Evolutionary conservation across 192 early-diverging fungal genomes (phyloP).

Genomic region (Backusella tarrabulga): DNA sequence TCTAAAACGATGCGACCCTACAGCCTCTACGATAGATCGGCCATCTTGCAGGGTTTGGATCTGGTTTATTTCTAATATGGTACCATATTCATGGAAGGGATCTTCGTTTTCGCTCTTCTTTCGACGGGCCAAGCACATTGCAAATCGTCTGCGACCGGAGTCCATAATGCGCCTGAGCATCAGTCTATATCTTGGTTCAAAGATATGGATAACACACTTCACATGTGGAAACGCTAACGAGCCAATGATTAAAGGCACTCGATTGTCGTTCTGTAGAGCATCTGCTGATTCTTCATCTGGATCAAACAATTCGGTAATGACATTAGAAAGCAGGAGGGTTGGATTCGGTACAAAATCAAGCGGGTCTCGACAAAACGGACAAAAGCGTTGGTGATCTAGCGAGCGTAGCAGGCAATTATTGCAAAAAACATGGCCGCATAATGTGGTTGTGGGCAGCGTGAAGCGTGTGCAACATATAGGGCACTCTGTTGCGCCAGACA

Average conservation of each 20-base stretch:
- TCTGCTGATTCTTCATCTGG: conserved; percentile 1
- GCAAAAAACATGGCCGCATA: conserved; percentile 68
- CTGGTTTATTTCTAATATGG: conserved; percentile 46
- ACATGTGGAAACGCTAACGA: conserved; percentile 52
- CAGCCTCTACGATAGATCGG: conserved; percentile 47
- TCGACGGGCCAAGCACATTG: background rate
- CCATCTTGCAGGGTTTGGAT: conserved; percentile 44
- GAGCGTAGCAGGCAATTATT: conserved; percentile 54
- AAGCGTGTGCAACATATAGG: conserved; percentile 54
- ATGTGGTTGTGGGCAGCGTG: conserved; percentile 55
- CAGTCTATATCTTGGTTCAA: conserved; percentile 54
- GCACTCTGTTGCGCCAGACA: conserved; percentile 48
- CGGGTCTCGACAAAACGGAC: conserved; percentile 18
- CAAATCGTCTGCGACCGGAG: conserved; percentile 33
- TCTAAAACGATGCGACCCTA: conserved; percentile 45
- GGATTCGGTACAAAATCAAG: background rate
- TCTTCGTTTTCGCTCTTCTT: background rate
- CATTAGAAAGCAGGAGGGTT: background rate
- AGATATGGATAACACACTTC: conserved; percentile 57
- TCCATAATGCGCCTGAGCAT: conserved; percentile 52
- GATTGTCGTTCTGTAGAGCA: background rate
- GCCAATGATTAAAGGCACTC: conserved; percentile 54
- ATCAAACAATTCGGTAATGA: background rate
- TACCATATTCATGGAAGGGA: conserved; percentile 46
- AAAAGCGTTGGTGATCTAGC: conserved; percentile 39